phyloP scores from a whole-genome alignment of 2,329 filamentous ascomycete species.

The Blastomyces emzantsi region DNA sequence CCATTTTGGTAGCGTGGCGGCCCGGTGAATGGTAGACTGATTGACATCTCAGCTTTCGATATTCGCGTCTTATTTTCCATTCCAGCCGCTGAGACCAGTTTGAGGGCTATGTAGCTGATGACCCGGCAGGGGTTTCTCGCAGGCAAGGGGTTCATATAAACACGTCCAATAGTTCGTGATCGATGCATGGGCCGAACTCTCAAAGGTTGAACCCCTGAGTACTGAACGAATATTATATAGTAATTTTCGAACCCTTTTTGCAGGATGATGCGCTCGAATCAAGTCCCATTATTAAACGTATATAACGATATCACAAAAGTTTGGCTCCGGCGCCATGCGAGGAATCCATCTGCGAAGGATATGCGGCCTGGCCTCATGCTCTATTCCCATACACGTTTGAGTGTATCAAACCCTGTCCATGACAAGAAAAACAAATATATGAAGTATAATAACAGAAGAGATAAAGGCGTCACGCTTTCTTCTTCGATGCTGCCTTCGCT shows the following conservation, averaged over 20 bases:
- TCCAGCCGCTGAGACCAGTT: neutral
- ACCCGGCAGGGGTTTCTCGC: neutral
- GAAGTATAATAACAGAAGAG: neutral
- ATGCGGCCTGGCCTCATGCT: neutral
- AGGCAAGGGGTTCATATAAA: no score
- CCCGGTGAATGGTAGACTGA: neutral
- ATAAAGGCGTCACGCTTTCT: slow-evolving; percentile 60
- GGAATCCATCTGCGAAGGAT: neutral
- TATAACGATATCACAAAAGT: neutral
- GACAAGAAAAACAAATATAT: neutral
- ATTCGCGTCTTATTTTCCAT: neutral
- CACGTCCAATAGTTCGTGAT: neutral
- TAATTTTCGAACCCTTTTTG: neutral
- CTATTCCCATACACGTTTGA: neutral
- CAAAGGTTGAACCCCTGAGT: neutral
- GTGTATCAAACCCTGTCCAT: neutral
- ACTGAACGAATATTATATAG: neutral
- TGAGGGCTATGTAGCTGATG: neutral
- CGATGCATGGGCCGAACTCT: neutral
- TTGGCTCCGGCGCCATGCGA: neutral
- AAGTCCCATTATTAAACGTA: slow-evolving; percentile 1
- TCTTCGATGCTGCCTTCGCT: slow-evolving; percentile 84
- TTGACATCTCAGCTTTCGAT: neutral
- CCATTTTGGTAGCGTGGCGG: neutral
- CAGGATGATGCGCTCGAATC: neutral